Percentiles rank a stretch among this genome's conserved stretches.
phyloP scores from a whole-genome alignment of 208 protist genomes.

The Crithidia brevicula region DNA sequence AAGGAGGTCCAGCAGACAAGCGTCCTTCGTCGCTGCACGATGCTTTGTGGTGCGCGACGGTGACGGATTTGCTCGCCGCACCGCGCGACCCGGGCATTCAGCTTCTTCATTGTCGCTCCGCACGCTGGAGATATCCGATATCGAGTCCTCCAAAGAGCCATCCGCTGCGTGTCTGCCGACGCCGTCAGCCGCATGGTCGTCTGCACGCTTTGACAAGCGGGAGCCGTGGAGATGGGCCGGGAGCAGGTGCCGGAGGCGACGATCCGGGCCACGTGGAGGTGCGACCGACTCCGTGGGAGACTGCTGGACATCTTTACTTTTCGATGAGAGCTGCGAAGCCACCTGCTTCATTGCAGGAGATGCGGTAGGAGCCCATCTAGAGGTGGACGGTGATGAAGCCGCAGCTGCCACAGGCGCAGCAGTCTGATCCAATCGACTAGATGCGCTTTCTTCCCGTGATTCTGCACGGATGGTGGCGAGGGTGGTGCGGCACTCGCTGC shows the following conservation, averaged over 20 bases:
- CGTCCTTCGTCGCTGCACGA: neutral
- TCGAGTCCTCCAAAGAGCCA: neutral
- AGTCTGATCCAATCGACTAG: too few relatives aligned
- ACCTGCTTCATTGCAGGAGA: too few relatives aligned
- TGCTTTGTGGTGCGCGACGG: neutral
- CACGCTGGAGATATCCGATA: constrained; percentile 12
- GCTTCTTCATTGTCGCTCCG: neutral
- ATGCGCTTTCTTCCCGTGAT: too few relatives aligned
- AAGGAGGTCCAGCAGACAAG: neutral
- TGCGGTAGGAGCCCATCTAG: too few relatives aligned
- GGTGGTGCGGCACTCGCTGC: neutral
- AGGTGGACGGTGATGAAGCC: too few relatives aligned
- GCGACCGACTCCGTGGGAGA: too few relatives aligned
- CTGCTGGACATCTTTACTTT: too few relatives aligned
- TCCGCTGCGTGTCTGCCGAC: neutral
- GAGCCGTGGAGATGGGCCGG: constrained; percentile 2
- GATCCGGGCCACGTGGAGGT: constrained; percentile 12
- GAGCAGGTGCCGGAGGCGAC: constrained; percentile 16
- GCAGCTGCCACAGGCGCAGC: too few relatives aligned
- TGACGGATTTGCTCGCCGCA: neutral
- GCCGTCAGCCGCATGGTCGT: neutral
- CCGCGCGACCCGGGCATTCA: neutral
- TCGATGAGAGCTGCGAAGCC: too few relatives aligned
- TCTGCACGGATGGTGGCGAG: constrained; percentile 1
- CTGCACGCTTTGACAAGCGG: neutral